phyloP scores from a whole-genome alignment of 331 rosid species.

The Erythrophleum ivorense region DNA sequence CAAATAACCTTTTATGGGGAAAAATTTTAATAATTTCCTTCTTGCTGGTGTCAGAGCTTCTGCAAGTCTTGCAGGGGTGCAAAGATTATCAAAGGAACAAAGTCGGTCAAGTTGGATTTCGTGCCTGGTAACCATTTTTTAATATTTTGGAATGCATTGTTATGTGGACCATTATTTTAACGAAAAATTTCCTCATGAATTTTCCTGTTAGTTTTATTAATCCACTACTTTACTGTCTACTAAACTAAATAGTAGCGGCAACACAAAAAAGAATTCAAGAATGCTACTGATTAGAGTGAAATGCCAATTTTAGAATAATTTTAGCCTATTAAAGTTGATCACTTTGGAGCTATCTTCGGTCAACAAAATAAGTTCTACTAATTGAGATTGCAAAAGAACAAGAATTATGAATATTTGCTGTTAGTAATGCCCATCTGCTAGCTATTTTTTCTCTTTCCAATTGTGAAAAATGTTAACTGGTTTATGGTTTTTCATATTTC shows the following conservation, averaged over 20 bases:
- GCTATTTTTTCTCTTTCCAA: conserved; percentile 12
- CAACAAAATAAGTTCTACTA: neutral
- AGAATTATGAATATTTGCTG: conserved; percentile 30
- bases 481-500: conserved; percentile 28
- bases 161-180: conserved; percentile 6
- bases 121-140: conserved; percentile 58
- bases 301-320: neutral
- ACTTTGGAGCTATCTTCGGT: conserved; percentile 15
- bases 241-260: neutral
- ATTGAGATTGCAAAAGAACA: neutral
- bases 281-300: conserved; percentile 13
- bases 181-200: neutral
- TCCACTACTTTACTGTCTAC: neutral
- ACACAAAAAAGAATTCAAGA: neutral
- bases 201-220: conserved; percentile 11
- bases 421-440: neutral
- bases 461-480: conserved; percentile 28
- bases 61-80: conserved; percentile 87
- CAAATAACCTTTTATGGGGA: neutral
- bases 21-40: conserved; percentile 12
- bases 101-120: conserved; percentile 71
- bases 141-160: conserved; percentile 13
- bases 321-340: conserved; percentile 7
- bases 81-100: conserved; percentile 64
- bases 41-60: conserved; percentile 54